phyloP scores from a whole-genome alignment of 2,329 filamentous ascomycete species.

The Magnaporthales sp. region DNA sequence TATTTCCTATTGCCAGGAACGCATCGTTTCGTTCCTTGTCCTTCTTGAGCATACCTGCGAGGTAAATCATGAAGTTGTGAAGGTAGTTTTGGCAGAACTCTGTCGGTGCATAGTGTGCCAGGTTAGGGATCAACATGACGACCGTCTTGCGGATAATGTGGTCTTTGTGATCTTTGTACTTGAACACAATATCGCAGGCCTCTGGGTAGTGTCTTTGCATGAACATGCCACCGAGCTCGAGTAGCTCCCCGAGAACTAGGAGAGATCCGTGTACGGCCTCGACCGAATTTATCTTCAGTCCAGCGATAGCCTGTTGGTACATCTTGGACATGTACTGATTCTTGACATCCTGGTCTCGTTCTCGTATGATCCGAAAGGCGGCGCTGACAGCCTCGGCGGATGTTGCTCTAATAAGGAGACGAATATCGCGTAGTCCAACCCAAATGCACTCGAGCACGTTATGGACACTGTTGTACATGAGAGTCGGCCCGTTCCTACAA shows the following conservation, averaged over 20 bases:
- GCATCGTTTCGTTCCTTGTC: constrained; percentile 91
- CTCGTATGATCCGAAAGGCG: constrained; percentile 91
- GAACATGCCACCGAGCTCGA: constrained; percentile 96
- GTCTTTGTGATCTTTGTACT: constrained; percentile 89
- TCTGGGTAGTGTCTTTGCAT: constrained; percentile 94
- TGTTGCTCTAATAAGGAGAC: constrained; percentile 84
- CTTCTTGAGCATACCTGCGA: constrained; percentile 88
- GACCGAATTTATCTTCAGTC: constrained; percentile 70
- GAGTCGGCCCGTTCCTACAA: constrained; percentile 82
- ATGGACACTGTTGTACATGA: constrained; percentile 93
- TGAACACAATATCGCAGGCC: constrained; percentile 84
- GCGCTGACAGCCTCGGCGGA: constrained; percentile 90
- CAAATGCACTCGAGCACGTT: constrained; percentile 94
- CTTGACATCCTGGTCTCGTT: constrained; percentile 82
- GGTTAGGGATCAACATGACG: constrained; percentile 80
- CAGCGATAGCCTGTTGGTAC: constrained; percentile 73
- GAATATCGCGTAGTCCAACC: constrained; percentile 83
- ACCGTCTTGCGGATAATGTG: constrained; percentile 81
- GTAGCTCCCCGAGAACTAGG: constrained; percentile 82
- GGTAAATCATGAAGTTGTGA: constrained; percentile 94
- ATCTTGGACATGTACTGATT: constrained; percentile 85
- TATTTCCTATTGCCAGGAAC: constrained; percentile 91
- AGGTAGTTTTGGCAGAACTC: constrained; percentile 85
- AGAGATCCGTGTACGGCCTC: constrained; percentile 93
- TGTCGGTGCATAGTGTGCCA: constrained; percentile 84